Evolutionary conservation across 1,139 yeast genomes (phyloP).

Genomic region (Diutina neorugosa): DNA sequence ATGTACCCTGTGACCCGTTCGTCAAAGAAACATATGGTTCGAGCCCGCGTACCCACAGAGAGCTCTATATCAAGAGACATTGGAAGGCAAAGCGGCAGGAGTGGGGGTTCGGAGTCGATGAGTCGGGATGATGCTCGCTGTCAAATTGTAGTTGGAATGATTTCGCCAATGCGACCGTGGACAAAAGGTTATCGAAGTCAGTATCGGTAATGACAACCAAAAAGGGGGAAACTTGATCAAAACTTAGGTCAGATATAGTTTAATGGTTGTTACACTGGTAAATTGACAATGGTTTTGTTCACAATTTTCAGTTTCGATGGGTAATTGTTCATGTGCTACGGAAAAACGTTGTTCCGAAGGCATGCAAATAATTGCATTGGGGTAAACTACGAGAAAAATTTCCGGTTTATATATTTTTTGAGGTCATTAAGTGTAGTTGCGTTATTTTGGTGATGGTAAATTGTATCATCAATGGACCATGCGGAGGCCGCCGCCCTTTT

Average conservation of each 20-base stretch:
- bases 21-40: not conserved
- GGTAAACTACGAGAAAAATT: too few species aligned
- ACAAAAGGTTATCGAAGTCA: not conserved
- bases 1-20: not conserved
- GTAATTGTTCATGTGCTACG: not conserved
- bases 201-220: too few species aligned
- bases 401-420: not conserved
- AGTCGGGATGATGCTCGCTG: not conserved
- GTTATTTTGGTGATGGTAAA: not conserved
- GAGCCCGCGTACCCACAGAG: not conserved
- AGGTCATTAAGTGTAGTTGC: not conserved
- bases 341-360: not conserved
- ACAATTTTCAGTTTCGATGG: too few species aligned
- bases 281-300: too few species aligned
- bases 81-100: not conserved
- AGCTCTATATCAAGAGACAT: not conserved
- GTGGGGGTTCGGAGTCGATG: not conserved
- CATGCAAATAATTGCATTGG: too few species aligned
- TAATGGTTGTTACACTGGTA: too few species aligned
- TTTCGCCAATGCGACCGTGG: not conserved
- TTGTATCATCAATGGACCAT: slow-evolving; percentile 26
- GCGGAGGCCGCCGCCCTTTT: slow-evolving; percentile 31
- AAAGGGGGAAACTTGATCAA: too few species aligned
- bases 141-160: not conserved
- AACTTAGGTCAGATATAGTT: too few species aligned